A percentile compares a stretch with the other conserved stretches of the same genome.
Conservation (phyloP, 768 basidiomycete species). For the Inosperma sp. region DNA sequence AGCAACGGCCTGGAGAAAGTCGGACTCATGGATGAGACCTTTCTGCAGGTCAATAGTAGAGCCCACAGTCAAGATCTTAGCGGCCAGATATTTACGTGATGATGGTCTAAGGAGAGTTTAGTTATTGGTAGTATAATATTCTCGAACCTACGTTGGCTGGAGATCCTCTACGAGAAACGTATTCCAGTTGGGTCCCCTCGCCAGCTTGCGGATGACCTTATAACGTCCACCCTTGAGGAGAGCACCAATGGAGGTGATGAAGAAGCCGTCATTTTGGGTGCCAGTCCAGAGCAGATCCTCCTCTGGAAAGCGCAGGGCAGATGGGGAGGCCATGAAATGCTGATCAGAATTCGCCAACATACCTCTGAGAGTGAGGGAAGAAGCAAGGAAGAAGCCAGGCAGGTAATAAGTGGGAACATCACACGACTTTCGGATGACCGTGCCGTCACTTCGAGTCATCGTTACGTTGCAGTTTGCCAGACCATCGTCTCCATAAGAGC, state of each 20-base stretch:
- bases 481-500: no score
- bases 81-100: background rate
- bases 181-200: slow-evolving; percentile 1
- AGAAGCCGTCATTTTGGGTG: slow-evolving; percentile 2
- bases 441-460: no score
- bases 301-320: background rate
- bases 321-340: background rate
- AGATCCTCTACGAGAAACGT: slow-evolving; percentile 1
- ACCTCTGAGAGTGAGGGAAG: no score
- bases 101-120: background rate
- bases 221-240: background rate
- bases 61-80: background rate
- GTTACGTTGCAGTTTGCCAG: no score
- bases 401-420: no score
- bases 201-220: slow-evolving; percentile 5
- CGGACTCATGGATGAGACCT: background rate
- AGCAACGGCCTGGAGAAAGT: background rate
- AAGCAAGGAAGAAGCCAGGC: no score
- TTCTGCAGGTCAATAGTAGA: background rate
- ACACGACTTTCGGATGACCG: no score
- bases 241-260: background rate
- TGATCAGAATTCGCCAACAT: no score
- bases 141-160: background rate
- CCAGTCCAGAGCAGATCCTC: background rate
- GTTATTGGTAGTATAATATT: slow-evolving; percentile 1